Evolutionary conservation across 352 stramenopile genomes (phyloP), one percentile per base, ranked within the genome.

Genomic region (Phytophthora melonis): DNA sequence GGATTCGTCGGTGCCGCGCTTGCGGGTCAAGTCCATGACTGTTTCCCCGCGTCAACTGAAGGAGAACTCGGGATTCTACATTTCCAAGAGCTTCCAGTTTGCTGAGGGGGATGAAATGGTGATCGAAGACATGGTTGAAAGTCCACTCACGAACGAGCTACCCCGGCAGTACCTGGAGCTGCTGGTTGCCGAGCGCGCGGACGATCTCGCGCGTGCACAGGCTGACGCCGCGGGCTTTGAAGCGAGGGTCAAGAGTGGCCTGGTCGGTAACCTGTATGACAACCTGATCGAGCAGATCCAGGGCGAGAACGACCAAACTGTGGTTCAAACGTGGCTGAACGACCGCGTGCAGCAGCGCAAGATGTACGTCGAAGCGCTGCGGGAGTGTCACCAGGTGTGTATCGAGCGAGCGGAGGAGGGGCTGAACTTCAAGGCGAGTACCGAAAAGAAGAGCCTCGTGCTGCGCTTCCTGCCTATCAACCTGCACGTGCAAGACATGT

Each of bases 211-310:
- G 1, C 76, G 70, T 41, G 83, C 88, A n/a, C 76, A 88, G 39
- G 59, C 71, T 14, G 84, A 94, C 55, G 77, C 91, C 10, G 61
- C 58, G 11, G 79, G 58, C 14, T 95, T 90, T 65, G 85, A 93
- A 25, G 78, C 88, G 6, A 89, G 84, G 62, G 87, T 83, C 65
- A 91, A 88, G 50, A 89, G 73, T 39, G 88, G 86, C 14, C 67
- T 95, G 43, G 72, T 90, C 18, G 78, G 72, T 21, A 83, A 83
- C 32, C 50, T 91, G 9, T 96, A 93, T 63, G 87, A 93, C 80
- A 94, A 94, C 55, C 72, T 94, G 39, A 96, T 96, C 34, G 88
- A 96, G 63, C 89, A 96, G 65, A 94, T 96, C 45, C 89, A 90
- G 68, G 84, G 84, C 14, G 87, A 94, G 63, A 94, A 94, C 57